Evolutionary conservation across 805 yeast species (phyloP), one percentile per base, ranked within the genome.

Genomic region (Candida boidinii): DNA sequence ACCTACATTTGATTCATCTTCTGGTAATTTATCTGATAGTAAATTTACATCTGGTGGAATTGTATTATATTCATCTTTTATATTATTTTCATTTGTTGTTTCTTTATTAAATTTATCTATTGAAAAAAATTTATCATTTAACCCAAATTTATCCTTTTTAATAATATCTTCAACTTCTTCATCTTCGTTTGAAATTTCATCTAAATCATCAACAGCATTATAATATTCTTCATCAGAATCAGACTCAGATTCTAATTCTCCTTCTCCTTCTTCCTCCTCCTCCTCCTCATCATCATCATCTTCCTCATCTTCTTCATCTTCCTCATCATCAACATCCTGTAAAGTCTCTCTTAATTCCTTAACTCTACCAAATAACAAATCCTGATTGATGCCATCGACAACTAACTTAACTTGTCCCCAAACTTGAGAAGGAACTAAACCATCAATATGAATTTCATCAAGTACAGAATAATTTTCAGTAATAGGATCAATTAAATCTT

Each of bases 351-450:
- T 70, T 37, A 79, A 48, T 23, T 58, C 63, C 2, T 77, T 76
- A 28, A 85, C 69, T 33, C 68, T 67, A 14, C 66, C 72, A 35
- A 64, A 67, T 50, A 83, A 51, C 23, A 86, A 56, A 27, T 68
- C 65, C 30, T 79, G 86, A 18, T 79, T 76, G 10, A 81, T 80
- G 7, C 79, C 80, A 37, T 87, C 96, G 24, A 86, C 62, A 14
- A 90, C 79, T 60, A 90, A 70, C 55, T 83, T 85, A 2, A 84
- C 79, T 57, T 90, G 97, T 35, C 90, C 94, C 86, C 90, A 90
- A 0, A 92, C 87, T 52, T 90, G 97, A 25, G 80, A 71, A 17
- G 95, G 78, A 53, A 84, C 95, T 34, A 90, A 63, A 1, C 96
- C 97, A 30, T 87, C 94, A 11, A 81, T 68, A 44, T 79, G 75